phyloP scores from a whole-genome alignment of 768 basidiomycete genomes.

The Pleurotus eryngii region DNA sequence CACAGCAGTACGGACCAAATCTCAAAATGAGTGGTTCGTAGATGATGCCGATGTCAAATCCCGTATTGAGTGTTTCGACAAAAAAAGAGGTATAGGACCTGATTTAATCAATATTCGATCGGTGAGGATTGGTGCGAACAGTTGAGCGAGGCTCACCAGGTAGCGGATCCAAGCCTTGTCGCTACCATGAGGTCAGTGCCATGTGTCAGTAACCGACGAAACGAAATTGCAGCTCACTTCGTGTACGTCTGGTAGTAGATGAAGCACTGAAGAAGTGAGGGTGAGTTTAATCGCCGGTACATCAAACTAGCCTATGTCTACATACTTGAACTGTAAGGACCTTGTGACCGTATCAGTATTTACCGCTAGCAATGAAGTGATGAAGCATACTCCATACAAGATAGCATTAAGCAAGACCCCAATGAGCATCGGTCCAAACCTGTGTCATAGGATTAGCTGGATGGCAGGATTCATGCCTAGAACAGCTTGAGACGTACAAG shows the following conservation, averaged over 20 bases:
- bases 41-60: slow-evolving; percentile 9
- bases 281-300: background rate
- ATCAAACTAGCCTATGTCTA: background rate
- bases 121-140: background rate
- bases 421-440: slow-evolving; percentile 28
- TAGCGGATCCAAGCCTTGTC: slow-evolving; percentile 10
- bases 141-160: background rate
- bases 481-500: background rate
- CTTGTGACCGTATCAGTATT: background rate
- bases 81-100: slow-evolving; percentile 10
- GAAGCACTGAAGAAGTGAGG: background rate
- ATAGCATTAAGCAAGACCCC: slow-evolving; percentile 31
- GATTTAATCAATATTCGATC: background rate
- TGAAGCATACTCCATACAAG: slow-evolving; percentile 27
- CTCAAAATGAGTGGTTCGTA: slow-evolving; percentile 12
- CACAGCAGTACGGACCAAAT: slow-evolving; percentile 1
- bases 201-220: background rate
- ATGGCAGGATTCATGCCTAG: background rate
- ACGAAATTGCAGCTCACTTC: background rate
- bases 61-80: slow-evolving; percentile 13
- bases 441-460: slow-evolving; percentile 2
- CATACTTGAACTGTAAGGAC: slow-evolving; percentile 12
- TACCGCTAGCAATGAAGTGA: background rate
- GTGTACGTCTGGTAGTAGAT: slow-evolving; percentile 9
- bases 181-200: background rate